Evolutionary conservation across 169 alveolate species (phyloP).

Genomic region (Miamiensis avidus): DNA sequence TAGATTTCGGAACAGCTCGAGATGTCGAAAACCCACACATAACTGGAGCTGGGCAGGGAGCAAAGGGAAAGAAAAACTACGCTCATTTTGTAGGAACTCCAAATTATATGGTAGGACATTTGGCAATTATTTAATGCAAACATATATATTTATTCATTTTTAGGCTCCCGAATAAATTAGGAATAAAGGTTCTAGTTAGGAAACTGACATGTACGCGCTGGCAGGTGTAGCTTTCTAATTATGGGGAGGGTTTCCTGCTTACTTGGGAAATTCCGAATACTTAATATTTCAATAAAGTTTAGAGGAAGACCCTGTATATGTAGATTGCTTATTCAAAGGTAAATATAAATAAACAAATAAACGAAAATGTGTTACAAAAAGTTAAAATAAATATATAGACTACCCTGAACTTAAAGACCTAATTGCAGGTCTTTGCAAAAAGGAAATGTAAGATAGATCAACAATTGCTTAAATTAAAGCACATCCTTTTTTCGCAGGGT

Average conservation of each 20-base stretch:
- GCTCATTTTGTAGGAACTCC: slow-evolving; percentile 76
- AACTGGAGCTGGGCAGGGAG: slow-evolving; percentile 55
- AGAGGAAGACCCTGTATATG: slow-evolving; percentile 49
- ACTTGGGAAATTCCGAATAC: slow-evolving; percentile 62
- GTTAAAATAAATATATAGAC: not conserved
- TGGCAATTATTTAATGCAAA: not conserved
- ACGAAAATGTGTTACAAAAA: no score
- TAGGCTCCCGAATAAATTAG: slow-evolving; percentile 72
- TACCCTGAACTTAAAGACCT: slow-evolving; percentile 41
- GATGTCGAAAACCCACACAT: slow-evolving; percentile 55
- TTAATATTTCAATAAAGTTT: slow-evolving; percentile 59
- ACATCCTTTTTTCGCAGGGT: slow-evolving; percentile 62
- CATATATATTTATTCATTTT: no score
- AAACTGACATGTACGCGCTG: slow-evolving; percentile 62
- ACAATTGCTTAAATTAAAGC: slow-evolving; percentile 54
- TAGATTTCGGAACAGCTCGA: slow-evolving; percentile 78
- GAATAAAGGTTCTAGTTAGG: slow-evolving; percentile 55
- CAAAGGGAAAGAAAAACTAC: slow-evolving; percentile 50
- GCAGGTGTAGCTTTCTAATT: slow-evolving; percentile 58
- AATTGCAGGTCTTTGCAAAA: slow-evolving; percentile 48
- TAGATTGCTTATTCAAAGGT: slow-evolving; percentile 36
- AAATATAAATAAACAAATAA: not conserved
- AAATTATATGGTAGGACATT: slow-evolving; percentile 49
- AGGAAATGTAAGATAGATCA: slow-evolving; percentile 65
- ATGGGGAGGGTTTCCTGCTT: slow-evolving; percentile 64